Conservation (phyloP, 1,139 yeast genomes). For the Eremothecium cymbalariae region DNA sequence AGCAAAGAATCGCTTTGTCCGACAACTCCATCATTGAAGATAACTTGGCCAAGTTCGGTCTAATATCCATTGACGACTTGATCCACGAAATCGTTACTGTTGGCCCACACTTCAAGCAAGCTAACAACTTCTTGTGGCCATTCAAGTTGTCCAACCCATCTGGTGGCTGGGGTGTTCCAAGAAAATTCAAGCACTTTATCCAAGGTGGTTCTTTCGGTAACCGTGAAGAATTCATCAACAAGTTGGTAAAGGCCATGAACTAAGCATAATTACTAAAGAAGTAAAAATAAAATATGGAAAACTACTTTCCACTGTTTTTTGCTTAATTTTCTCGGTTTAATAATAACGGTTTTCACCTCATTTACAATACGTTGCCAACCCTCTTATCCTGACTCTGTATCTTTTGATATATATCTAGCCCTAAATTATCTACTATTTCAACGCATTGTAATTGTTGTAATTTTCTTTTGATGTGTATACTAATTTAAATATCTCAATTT, state of each 20-base stretch:
- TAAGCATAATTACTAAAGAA: too few species aligned
- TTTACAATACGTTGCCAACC: too few species aligned
- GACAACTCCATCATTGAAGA: conserved; percentile 95
- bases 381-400: too few species aligned
- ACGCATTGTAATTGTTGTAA: too few species aligned
- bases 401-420: too few species aligned
- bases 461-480: too few species aligned
- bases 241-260: conserved; percentile 96
- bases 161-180: conserved; percentile 99
- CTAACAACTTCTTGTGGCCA: conserved; percentile 99
- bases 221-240: conserved; percentile 98
- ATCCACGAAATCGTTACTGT: conserved; percentile 98
- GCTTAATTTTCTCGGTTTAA: too few species aligned
- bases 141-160: conserved; percentile 98
- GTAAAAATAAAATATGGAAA: too few species aligned
- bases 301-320: too few species aligned
- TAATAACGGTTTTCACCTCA: too few species aligned
- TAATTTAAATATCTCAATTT: too few species aligned
- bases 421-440: too few species aligned
- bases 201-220: conserved; percentile 99
- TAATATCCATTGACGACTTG: conserved; percentile 92
- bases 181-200: conserved; percentile 99
- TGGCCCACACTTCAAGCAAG: conserved; percentile 99
- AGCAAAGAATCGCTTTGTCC: conserved; percentile 92
- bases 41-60: conserved; percentile 91